Evolutionary conservation across 139 green algal species (phyloP), one percentile per base, ranked within the genome.

Genomic region (Gonium pectorale): DNA sequence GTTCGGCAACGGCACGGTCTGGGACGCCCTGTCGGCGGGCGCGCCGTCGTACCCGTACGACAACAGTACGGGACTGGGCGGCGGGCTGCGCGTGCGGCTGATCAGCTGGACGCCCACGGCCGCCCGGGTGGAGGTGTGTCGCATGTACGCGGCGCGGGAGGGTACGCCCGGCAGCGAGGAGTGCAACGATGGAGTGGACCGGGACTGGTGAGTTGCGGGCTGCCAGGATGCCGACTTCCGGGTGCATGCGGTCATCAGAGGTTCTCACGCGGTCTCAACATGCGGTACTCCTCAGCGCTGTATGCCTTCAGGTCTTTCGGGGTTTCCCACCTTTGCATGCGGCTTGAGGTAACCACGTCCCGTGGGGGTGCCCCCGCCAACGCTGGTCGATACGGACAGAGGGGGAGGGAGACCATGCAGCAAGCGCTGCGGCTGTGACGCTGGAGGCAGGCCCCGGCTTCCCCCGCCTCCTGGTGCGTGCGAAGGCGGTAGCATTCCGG

Each of bases 61-160:
- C 13, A 29, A 9, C 26, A 27, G 27, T 38, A 81, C 52, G 8
- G 73, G 54, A 1, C 54, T 81, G 19, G 73, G 73, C 7, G 73
- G 73, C 54, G 73, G 73, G 2, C 27, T 81, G 26, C 73, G 73
- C 29, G 31, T 81, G 17, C 62, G 62, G 15, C 54, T 81, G 24
- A 31, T 81, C 9, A 27, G 33, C n/a, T 24, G 51, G 15, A 56
- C 27, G 9, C 8, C 35, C 15, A 24, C 38, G 0, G 19, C 27
- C 15, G 73, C n/a, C 11, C 27, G 24, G 1, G 54, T 81, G 26
- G 73, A 81, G 5, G 31, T 80, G 72, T 80, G 72, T 22, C 72
- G 72, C 52, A 80, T 80, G 72, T 67, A 40, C 35, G 52, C 3
- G 5, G 13, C 62, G 37, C 27, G 15, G 72, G 72, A 67, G 49